These are phyloP conservation scores for Trametes maxima DNA, from an alignment of 768 basidiomycete genomes.

Conservation along the genomic window DNA sequence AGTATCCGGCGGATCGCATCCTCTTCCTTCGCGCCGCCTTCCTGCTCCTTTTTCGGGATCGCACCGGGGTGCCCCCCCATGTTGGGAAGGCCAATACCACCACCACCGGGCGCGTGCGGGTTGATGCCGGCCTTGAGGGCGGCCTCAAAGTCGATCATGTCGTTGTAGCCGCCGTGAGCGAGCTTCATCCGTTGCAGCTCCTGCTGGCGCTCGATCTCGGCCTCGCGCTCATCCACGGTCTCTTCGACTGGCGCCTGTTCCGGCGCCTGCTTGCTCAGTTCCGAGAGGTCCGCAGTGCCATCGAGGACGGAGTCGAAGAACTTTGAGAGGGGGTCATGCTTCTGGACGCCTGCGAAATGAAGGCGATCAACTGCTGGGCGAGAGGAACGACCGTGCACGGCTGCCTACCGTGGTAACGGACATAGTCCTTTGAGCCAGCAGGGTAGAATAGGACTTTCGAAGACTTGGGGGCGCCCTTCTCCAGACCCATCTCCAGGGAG, in stretches of 20 bases:
- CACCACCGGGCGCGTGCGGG: slow-evolving; percentile 5
- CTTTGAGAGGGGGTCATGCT: slow-evolving; percentile 72
- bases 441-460: slow-evolving; percentile 76
- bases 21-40: slow-evolving; percentile 24
- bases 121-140: slow-evolving; percentile 45
- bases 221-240: slow-evolving; percentile 41
- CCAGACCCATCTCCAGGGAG: slow-evolving; percentile 59
- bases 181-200: slow-evolving; percentile 56
- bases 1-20: slow-evolving; percentile 28
- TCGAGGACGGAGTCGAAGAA: slow-evolving; percentile 74
- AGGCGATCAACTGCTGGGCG: neutral
- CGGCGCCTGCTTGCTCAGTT: slow-evolving; percentile 40
- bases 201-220: slow-evolving; percentile 52
- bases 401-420: slow-evolving; percentile 67
- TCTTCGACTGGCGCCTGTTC: slow-evolving; percentile 39
- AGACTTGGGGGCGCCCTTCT: slow-evolving; percentile 50
- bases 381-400: neutral
- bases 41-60: slow-evolving; percentile 33
- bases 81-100: neutral
- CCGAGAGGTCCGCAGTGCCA: slow-evolving; percentile 61
- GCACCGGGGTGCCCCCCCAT: slow-evolving; percentile 37
- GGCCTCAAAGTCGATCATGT: slow-evolving; percentile 55
- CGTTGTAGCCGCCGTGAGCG: slow-evolving; percentile 51
- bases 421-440: slow-evolving; percentile 53
- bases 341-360: slow-evolving; percentile 55